Evolutionary conservation across 139 green algal species (phyloP).

Genomic region (Penium margaritaceum): DNA sequence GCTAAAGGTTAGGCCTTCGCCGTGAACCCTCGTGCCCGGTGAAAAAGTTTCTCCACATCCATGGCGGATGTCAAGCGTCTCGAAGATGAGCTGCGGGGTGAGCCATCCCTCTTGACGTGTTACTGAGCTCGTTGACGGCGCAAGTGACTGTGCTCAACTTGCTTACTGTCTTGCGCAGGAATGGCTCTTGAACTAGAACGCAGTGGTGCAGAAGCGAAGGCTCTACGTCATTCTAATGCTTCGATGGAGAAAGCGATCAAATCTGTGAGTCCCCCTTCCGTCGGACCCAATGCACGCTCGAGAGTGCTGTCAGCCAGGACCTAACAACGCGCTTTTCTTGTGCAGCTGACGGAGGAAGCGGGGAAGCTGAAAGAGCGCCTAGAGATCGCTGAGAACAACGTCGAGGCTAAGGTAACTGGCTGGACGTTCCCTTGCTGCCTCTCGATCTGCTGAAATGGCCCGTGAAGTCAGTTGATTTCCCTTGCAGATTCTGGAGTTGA

Average conservation of each 20-base stretch:
- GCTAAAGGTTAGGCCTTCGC: too few species aligned
- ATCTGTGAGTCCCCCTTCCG: not conserved
- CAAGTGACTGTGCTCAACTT: too few species aligned
- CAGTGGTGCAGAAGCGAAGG: constrained; percentile 26
- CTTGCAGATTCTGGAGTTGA: constrained; percentile 33
- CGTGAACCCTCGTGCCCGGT: too few species aligned
- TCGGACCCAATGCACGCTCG: not conserved
- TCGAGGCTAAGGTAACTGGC: constrained; percentile 20
- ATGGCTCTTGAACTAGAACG: too few species aligned
- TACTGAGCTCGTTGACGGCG: too few species aligned
- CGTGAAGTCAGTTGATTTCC: not conserved
- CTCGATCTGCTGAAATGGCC: not conserved
- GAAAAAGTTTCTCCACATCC: too few species aligned
- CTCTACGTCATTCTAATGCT: not conserved
- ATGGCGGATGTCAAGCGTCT: too few species aligned
- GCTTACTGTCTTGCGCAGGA: too few species aligned
- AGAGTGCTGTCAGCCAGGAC: constrained; percentile 7
- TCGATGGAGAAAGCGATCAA: constrained; percentile 20
- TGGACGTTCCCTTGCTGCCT: not conserved
- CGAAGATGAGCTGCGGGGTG: too few species aligned
- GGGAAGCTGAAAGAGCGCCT: constrained; percentile 14
- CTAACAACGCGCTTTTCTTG: not conserved
- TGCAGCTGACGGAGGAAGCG: constrained; percentile 21
- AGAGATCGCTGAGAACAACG: constrained; percentile 12
- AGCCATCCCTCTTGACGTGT: too few species aligned